phyloP scores from a whole-genome alignment of 495 filamentous ascomycete species.

The Hypoxylon fuscum region DNA sequence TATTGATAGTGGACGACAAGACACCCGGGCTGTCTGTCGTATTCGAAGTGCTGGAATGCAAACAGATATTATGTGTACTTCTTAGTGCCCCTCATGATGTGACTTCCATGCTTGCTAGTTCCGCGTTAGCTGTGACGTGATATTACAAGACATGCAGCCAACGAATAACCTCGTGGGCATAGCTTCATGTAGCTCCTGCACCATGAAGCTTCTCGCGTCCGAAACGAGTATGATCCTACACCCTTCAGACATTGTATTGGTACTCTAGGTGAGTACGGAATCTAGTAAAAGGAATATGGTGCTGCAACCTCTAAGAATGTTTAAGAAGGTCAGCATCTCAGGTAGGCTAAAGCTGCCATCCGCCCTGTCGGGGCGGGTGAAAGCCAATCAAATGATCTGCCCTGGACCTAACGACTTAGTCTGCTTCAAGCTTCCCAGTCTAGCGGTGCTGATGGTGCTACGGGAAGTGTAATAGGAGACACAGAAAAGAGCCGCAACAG shows the following conservation, averaged over 20 bases:
- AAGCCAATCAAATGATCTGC: constrained; percentile 10
- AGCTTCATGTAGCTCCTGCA: too few relatives aligned
- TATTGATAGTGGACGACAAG: not conserved
- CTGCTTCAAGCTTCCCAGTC: not conserved
- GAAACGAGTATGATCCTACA: too few relatives aligned
- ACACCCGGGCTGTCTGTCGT: not conserved
- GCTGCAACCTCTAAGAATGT: too few relatives aligned
- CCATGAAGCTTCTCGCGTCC: too few relatives aligned
- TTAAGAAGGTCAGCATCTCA: too few relatives aligned
- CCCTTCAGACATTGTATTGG: too few relatives aligned
- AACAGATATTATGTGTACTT: not conserved
- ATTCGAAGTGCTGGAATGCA: not conserved
- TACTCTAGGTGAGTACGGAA: too few relatives aligned
- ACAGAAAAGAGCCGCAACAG: not conserved
- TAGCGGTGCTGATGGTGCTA: not conserved
- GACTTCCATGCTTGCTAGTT: not conserved
- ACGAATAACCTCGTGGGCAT: too few relatives aligned
- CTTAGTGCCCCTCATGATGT: too few relatives aligned
- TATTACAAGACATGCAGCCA: too few relatives aligned
- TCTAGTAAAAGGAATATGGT: too few relatives aligned
- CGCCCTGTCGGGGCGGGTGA: constrained; percentile 2
- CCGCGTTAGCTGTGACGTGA: too few relatives aligned
- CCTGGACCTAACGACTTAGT: not conserved
- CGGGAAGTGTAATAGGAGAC: not conserved
- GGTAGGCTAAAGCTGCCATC: not conserved